Base-by-base conservation (phyloP, 192 early-diverging fungal species). In the Coemansia asiatica region DNA sequence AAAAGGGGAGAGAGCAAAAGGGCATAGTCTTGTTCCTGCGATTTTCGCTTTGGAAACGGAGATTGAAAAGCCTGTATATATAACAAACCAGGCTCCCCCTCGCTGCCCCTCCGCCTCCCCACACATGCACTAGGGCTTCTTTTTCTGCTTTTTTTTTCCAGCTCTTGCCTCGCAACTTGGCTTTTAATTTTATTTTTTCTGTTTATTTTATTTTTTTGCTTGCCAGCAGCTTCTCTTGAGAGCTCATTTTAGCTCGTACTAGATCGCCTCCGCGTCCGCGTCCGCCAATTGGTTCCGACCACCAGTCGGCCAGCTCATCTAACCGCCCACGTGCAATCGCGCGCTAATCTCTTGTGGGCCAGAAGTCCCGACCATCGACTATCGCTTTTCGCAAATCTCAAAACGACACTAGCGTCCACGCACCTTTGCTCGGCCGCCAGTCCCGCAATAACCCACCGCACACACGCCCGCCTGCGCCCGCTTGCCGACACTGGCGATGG, bases 331-430 rank as follows among this genome's bases (percentile, higher is more conserved):
- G 40, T 44, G 40, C 40, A 44, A 44, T 44, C 15, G 40, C 40
- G 40, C 40, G 40, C 40, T 47, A 28, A 56, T 65, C 10, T 25
- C 47, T 28, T 29, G n/a, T n/a, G n/a, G n/a, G n/a, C n/a, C 38
- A 19, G 8, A 73, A 67, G 71, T 49, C 60, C 38, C 71, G 67
- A 60, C 31, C 31, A 8, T 33, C n/a, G n/a, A n/a, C n/a, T n/a
- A n/a, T n/a, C n/a, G n/a, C n/a, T n/a, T n/a, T n/a, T n/a, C n/a
- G n/a, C n/a, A n/a, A n/a, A n/a, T n/a, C n/a, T n/a, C n/a, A n/a
- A n/a, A n/a, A n/a, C n/a, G n/a, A n/a, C n/a, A n/a, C n/a, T n/a
- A n/a, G n/a, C n/a, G n/a, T n/a, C n/a, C n/a, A n/a, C n/a, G n/a
- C n/a, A n/a, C n/a, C n/a, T n/a, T n/a, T n/a, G n/a, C n/a, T n/a